Conservation (phyloP, 495 filamentous ascomycete genomes). For the Xanthoparmelia taractica region DNA sequence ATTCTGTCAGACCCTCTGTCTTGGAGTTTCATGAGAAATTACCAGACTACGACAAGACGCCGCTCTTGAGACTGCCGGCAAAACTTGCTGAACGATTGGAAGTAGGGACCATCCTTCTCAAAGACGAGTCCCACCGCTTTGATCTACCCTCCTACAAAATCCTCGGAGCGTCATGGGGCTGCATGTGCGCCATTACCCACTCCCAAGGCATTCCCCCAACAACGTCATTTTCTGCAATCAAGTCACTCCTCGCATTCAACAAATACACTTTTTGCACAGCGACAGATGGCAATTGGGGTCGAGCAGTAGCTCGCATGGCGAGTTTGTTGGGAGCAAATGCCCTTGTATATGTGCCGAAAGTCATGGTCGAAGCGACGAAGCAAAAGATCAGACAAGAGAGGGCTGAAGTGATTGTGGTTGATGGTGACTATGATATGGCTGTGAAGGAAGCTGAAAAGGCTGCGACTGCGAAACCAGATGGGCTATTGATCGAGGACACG, state of each 20-base stretch:
- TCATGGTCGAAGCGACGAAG: constrained; percentile 46
- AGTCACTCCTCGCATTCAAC: constrained; percentile 29
- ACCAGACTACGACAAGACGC: constrained; percentile 42
- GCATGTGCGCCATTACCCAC: constrained; percentile 46
- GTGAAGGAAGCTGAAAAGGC: constrained; percentile 40
- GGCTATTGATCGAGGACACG: constrained; percentile 58
- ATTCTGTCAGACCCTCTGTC: constrained; percentile 2
- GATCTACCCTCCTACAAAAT: constrained; percentile 70
- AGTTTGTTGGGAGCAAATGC: constrained; percentile 43
- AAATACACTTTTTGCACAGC: constrained; percentile 42
- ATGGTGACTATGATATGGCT: constrained; percentile 54
- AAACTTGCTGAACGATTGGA: constrained; percentile 48
- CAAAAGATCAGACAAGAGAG: constrained; percentile 51
- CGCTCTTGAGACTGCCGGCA: constrained; percentile 42
- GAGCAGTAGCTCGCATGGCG: constrained; percentile 60
- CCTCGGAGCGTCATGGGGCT: constrained; percentile 67
- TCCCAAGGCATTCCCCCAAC: constrained; percentile 35
- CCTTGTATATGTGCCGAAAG: constrained; percentile 49
- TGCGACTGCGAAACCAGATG: constrained; percentile 26
- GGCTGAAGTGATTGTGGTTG: constrained; percentile 42
- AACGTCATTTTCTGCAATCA: constrained; percentile 35
- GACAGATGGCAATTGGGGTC: constrained; percentile 67
- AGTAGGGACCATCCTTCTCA: constrained; percentile 46
- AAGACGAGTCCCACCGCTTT: constrained; percentile 52
- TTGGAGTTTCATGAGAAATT: constrained; percentile 44